Percentiles rank a stretch among this genome's conserved stretches.
Conservation (phyloP, 768 basidiomycete species). For the Leccinum barrowsii region DNA sequence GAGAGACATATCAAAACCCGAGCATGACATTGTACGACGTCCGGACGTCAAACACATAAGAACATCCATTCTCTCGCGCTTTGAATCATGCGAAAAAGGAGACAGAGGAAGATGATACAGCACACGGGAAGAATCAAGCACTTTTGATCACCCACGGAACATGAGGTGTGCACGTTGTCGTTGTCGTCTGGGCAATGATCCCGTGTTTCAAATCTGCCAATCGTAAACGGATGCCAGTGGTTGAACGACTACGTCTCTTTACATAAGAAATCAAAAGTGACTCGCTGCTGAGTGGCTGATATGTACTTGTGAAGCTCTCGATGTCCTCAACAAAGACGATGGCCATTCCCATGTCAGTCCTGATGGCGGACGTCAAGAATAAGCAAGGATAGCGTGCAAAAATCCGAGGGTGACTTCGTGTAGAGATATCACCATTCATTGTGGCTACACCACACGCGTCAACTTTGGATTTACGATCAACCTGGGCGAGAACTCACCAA, state of each 20-base stretch:
- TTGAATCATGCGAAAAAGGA: not conserved
- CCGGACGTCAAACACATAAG: not conserved
- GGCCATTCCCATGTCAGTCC: not conserved
- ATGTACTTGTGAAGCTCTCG: too few species aligned
- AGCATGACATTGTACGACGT: not conserved
- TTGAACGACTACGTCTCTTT: too few species aligned
- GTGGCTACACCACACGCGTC: slow-evolving; percentile 23
- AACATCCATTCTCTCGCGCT: not conserved
- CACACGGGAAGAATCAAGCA: not conserved
- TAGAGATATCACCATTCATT: slow-evolving; percentile 36
- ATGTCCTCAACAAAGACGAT: too few species aligned
- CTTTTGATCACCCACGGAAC: too few species aligned
- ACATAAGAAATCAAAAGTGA: too few species aligned
- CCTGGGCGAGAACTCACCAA: slow-evolving; percentile 20
- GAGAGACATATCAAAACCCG: too few species aligned
- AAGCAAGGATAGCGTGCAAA: not conserved
- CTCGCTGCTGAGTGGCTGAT: too few species aligned
- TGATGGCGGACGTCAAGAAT: not conserved
- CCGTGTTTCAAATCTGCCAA: too few species aligned
- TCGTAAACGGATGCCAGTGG: too few species aligned
- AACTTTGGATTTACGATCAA: too few species aligned
- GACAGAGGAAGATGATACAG: not conserved
- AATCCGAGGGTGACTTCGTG: slow-evolving; percentile 10
- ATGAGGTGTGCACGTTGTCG: too few species aligned
- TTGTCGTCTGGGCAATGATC: too few species aligned